Conservation (phyloP, 2,329 filamentous ascomycete species). For the Stagonosporopsis cucurbitacearum region DNA sequence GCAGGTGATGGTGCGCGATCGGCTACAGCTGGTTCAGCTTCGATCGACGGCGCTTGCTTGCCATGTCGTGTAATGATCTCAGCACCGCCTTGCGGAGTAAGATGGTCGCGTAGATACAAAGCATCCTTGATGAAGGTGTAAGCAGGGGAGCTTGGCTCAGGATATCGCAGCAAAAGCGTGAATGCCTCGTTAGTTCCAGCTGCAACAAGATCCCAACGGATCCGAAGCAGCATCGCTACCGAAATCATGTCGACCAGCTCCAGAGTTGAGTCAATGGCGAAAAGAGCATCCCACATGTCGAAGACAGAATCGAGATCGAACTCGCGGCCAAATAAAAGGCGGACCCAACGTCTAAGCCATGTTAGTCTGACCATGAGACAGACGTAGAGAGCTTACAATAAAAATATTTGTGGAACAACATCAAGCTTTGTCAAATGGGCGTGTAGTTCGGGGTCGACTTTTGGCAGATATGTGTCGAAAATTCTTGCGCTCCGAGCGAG, state of each 20-base stretch:
- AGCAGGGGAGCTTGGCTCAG: slow-evolving; percentile 69
- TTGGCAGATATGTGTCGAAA: slow-evolving; percentile 79
- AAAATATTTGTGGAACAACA: slow-evolving; percentile 93
- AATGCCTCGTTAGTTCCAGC: slow-evolving; percentile 88
- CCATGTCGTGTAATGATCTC: slow-evolving; percentile 76
- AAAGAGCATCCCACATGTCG: slow-evolving; percentile 87
- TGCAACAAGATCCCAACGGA: slow-evolving; percentile 86
- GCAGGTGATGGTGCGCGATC: slow-evolving; percentile 39
- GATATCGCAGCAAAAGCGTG: slow-evolving; percentile 83
- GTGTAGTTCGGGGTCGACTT: slow-evolving; percentile 82
- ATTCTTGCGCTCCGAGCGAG: slow-evolving; percentile 86
- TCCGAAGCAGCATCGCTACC: slow-evolving; percentile 88
- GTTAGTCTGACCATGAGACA: slow-evolving; percentile 24
- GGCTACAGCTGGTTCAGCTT: slow-evolving; percentile 33
- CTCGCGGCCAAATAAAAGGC: slow-evolving; percentile 89
- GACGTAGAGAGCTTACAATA: slow-evolving; percentile 69
- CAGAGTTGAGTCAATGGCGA: slow-evolving; percentile 81
- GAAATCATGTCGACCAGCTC: slow-evolving; percentile 90
- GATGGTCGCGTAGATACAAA: slow-evolving; percentile 72
- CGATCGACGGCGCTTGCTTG: slow-evolving; percentile 47
- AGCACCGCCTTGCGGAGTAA: slow-evolving; percentile 66
- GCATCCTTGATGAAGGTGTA: slow-evolving; percentile 87
- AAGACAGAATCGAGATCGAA: slow-evolving; percentile 88
- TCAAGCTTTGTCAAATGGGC: slow-evolving; percentile 82
- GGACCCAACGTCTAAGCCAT: slow-evolving; percentile 78